Evolutionary conservation across 805 yeast genomes (phyloP), one percentile per base, ranked within the genome.

Genomic region (Torulaspora franciscae): DNA sequence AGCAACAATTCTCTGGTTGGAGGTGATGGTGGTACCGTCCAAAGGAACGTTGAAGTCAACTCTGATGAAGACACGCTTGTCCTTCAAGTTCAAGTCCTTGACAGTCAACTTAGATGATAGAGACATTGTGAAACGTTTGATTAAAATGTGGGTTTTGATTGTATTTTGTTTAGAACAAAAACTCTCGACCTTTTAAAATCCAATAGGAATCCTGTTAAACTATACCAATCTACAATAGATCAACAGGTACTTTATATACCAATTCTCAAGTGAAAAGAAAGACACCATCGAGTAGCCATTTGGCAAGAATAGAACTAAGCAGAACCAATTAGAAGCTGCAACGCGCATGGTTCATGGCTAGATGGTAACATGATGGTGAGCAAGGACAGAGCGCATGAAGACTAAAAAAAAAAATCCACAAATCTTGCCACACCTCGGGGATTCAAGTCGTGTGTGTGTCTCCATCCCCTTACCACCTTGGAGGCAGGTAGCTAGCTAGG

Each of bases 1-100:
- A 69, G 99, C 99, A 63, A 90, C 98, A 66, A 93, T 93, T 76
- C 99, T 85, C 77, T 93, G 98, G 79, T 93, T 95, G 82, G 95
- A 93, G 76, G 99, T 95, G 78, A 93, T 93, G 68, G 83, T 90
- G 65, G 79, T 80, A 60, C 97, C 98, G 67, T 93, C 98, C 62
- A 93, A 81, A 68, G 95, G 95, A 56, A 85, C 95, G 74, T 85
- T 85, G 80, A 85, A 85, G 71, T 91, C 97, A 53, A 95, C 99
- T 76, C 99, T 86, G 79, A 93, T 91, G 76, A 93, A 90, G 70
- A 93, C 99, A 69, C 97, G 82, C 80, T 93, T 90, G 71, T 79
- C 90, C 62, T 83, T 69, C 69, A 88, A 81, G 68, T 81, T 80
- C 59, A 93, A 75, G 72, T 93, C 99, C 67, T 84, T 80, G 71